Base-by-base conservation (phyloP, 257 asterid genomes). In the Scutellaria minor region DNA sequence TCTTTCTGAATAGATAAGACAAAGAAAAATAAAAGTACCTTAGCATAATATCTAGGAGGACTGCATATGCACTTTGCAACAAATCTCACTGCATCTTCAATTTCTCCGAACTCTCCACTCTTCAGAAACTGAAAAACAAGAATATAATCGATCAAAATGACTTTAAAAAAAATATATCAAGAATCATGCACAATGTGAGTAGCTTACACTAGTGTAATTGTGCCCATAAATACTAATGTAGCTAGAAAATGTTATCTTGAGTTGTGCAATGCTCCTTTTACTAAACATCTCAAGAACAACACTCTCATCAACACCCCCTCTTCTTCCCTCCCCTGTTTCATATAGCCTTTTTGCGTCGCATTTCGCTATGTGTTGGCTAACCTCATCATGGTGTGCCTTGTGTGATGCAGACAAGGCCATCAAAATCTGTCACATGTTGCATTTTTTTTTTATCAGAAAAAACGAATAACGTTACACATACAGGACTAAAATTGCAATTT, bases 341-440 rank as follows among this genome's bases (percentile, higher is more conserved):
- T 72, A 87, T 13, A 88, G 79, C 81, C 96, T 84, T 61, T 73
- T 85, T 5, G 97, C 93, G 75, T 90, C 97, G 63, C 90, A 88
- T 65, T 88, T 84, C 0, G 92, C 91, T 7, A 88, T 88, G 85
- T 90, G 91, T 11, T 81, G 86, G 88, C 92, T 90, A 22, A 77
- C 59, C 31, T 85, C 97, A 9, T 71, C 85, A 53, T 73, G 58
- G 76, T 81, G 97, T 27, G 96, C 91, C 75, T 88, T 90, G 78
- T 88, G 97, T 46, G 97, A 84, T 22, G 97, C 96, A 6, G 90
- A 84, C 35, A 88, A 56, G 53, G 97, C 96, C 79, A 77, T 62
- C 80, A 88, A 46, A 3, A 90, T 84, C 97, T 90, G 6, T 24
- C 47, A 5, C 37, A 31, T 31, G 0, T 15, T 14, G 11, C 20